Conservation (phyloP, 345 rosid genomes). For the Aegle marmelos region DNA sequence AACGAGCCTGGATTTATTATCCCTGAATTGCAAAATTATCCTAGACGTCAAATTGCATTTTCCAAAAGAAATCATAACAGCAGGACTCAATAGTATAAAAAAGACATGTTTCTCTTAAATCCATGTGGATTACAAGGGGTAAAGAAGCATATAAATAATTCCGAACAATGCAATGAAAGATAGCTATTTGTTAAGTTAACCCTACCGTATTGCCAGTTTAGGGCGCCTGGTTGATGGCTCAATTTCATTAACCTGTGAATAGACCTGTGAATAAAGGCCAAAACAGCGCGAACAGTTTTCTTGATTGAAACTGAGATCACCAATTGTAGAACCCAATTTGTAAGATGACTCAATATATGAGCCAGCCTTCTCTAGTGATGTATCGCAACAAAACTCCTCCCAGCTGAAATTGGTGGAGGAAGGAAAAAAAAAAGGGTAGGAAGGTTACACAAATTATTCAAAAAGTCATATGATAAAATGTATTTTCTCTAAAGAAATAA, state of each 20-base stretch:
- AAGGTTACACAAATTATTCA: conserved; percentile 6
- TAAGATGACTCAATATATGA: conserved; percentile 43
- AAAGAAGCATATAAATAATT: not conserved
- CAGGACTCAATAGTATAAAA: not conserved
- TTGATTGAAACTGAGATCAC: conserved; percentile 25
- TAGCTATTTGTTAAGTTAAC: not conserved
- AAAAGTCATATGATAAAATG: not conserved
- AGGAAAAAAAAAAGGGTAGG: conserved; percentile 14
- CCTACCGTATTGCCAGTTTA: conserved; percentile 49
- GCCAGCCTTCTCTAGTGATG: conserved; percentile 70
- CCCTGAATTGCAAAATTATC: conserved; percentile 45
- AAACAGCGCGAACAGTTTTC: conserved; percentile 33
- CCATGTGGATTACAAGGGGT: not conserved
- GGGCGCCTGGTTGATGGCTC: conserved; percentile 47
- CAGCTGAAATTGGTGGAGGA: conserved; percentile 50
- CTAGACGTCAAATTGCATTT: conserved; percentile 9
- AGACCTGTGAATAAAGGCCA: conserved; percentile 29
- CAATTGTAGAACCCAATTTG: conserved; percentile 20
- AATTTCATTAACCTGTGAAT: conserved; percentile 27
- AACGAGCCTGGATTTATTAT: conserved; percentile 24
- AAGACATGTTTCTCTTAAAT: not conserved
- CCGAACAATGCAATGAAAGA: not conserved
- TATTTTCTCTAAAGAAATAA: conserved; percentile 10
- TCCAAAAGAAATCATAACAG: not conserved
- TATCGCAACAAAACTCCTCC: conserved; percentile 83